These are phyloP conservation scores for Mycena haematopus DNA, from an alignment of 768 basidiomycete species.

Conservation along the genomic window DNA sequence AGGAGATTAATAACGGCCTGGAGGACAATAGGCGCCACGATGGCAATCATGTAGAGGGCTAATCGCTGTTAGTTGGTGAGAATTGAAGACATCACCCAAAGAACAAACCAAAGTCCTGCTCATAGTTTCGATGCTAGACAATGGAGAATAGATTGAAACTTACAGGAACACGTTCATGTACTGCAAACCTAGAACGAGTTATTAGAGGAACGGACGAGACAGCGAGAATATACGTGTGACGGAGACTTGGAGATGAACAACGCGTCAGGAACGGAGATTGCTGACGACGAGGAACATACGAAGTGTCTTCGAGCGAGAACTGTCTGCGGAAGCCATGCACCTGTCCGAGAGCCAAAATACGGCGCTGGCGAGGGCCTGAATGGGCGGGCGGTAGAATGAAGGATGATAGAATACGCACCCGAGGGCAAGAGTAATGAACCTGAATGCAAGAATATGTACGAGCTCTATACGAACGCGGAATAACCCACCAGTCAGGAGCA, in stretches of 20 bases:
- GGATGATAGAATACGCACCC: constrained; percentile 53
- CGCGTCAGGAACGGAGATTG: constrained; percentile 33
- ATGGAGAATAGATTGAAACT: constrained; percentile 33
- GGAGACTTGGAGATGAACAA: constrained; percentile 45
- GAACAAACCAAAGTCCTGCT: constrained; percentile 23
- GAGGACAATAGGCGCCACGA: constrained; percentile 72
- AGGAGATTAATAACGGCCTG: constrained; percentile 73
- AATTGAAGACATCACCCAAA: neutral
- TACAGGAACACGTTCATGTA: constrained; percentile 82
- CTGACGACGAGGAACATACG: constrained; percentile 51
- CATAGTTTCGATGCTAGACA: neutral
- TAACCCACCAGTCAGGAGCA: constrained; percentile 74
- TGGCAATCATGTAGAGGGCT: constrained; percentile 57
- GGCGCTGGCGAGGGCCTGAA: constrained; percentile 45
- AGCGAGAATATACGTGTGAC: constrained; percentile 6
- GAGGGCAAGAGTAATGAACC: constrained; percentile 71
- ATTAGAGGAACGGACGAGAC: neutral
- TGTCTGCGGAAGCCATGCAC: constrained; percentile 75
- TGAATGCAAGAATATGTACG: constrained; percentile 33
- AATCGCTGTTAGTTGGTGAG: neutral
- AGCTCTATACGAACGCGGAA: constrained; percentile 1
- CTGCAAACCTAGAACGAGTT: constrained; percentile 57
- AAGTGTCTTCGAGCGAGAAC: constrained; percentile 80
- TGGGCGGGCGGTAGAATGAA: neutral
- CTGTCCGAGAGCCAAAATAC: constrained; percentile 66